Percentiles rank a stretch among this genome's conserved stretches.
Evolutionary conservation across 345 rosid species (phyloP).

Genomic region (Streptanthus diversifolius): DNA sequence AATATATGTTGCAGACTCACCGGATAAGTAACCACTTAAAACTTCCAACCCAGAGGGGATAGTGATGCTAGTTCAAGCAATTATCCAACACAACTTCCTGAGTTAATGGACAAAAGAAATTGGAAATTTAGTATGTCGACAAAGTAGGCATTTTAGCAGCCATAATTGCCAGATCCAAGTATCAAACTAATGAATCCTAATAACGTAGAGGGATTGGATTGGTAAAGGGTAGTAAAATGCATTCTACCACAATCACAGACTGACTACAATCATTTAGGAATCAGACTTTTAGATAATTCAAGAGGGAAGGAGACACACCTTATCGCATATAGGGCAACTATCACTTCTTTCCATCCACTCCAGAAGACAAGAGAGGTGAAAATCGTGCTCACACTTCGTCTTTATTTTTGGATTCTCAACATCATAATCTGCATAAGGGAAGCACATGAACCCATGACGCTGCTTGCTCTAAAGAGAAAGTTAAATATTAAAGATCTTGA

Average conservation of each 20-base stretch:
- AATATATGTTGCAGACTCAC: constrained; percentile 15
- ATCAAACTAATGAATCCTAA: not conserved
- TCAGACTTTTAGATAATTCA: not conserved
- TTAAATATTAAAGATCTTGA: not conserved
- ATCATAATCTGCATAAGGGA: constrained; percentile 61
- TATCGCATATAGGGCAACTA: constrained; percentile 77
- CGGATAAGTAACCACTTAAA: constrained; percentile 2
- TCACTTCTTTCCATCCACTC: constrained; percentile 97
- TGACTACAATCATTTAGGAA: not conserved
- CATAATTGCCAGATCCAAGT: not conserved
- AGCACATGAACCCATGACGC: not conserved
- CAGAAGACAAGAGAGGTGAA: constrained; percentile 77
- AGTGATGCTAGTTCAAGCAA: constrained; percentile 20
- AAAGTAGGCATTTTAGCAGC: not conserved
- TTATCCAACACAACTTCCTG: constrained; percentile 26
- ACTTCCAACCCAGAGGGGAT: not conserved
- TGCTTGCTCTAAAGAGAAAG: not conserved
- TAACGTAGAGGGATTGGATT: no score
- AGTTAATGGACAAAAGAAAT: not conserved
- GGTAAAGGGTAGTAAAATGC: not conserved
- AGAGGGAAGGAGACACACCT: constrained; percentile 46
- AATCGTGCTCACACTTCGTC: constrained; percentile 80
- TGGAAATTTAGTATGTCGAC: not conserved
- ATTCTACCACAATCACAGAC: not conserved
- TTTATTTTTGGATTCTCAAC: constrained; percentile 71